These are phyloP conservation scores for Harringtonia lauricola DNA, from an alignment of 2,329 filamentous ascomycete species.

Conservation along the genomic window DNA sequence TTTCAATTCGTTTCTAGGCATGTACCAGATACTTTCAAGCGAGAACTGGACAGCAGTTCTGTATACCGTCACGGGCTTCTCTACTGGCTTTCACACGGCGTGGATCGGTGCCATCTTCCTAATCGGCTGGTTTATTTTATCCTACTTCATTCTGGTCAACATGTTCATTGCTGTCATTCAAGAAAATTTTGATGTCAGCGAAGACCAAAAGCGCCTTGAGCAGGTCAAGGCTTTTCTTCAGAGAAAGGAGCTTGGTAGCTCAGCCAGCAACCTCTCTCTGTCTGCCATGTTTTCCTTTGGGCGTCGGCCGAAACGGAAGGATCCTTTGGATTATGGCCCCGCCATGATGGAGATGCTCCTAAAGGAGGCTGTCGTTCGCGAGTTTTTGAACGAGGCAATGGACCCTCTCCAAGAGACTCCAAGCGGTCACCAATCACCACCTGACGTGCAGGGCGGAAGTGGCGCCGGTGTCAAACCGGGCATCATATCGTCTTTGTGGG, in stretches of 20 bases:
- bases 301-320: constrained; percentile 50
- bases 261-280: constrained; percentile 64
- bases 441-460: constrained; percentile 18
- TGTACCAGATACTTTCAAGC: constrained; percentile 94
- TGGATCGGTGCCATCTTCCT: constrained; percentile 91
- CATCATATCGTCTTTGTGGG: constrained; percentile 49
- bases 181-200: constrained; percentile 96
- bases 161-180: constrained; percentile 99
- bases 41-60: constrained; percentile 91
- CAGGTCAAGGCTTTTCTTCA: constrained; percentile 94
- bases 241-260: constrained; percentile 70
- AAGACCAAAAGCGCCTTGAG: constrained; percentile 93
- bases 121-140: constrained; percentile 89
- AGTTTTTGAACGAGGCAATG: constrained; percentile 75
- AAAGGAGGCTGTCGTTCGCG: constrained; percentile 88
- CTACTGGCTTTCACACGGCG: constrained; percentile 55
- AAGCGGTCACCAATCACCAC: constrained; percentile 8
- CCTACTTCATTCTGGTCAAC: constrained; percentile 92
- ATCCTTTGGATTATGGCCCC: constrained; percentile 84
- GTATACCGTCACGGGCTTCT: constrained; percentile 67
- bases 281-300: constrained; percentile 58
- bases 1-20: constrained; percentile 91
- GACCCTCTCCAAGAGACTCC: constrained; percentile 27
- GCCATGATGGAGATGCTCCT: constrained; percentile 92
- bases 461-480: constrained; percentile 38